Evolutionary conservation across 768 basidiomycete species (phyloP), one percentile per base, ranked within the genome.

Genomic region (Tremella fuciformis): DNA sequence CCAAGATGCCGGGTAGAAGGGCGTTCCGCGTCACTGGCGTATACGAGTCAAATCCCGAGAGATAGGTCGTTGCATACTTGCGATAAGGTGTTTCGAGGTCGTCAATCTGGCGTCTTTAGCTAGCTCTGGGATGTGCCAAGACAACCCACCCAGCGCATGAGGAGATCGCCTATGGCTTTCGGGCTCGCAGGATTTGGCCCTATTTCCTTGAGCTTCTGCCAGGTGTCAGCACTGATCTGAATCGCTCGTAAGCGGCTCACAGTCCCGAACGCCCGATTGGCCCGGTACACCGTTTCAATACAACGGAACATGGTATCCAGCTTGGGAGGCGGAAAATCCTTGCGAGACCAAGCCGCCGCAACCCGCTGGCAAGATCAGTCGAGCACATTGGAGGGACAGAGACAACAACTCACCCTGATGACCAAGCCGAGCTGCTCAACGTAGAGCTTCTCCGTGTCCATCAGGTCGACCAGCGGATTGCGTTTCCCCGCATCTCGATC

Each of bases 311-410:
- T 94, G 53, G 82, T 78, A 77, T 99, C 96, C 26, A 99, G 82
- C 64, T 89, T 87, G 8, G 84, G 84, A 15, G 96, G 96, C 16
- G 96, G 96, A 39, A 99, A 86, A 76, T 97, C 97, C 40, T 86
- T 84, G 41, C 91, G 82, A 9, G 93, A 96, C 96, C 96, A 99
- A 50, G 96, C 96, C n/a, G 87, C 86, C 9, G 96, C 96, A 3
- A 96, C 88, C 84, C 88, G 91, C 92, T 98, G 29, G 22, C 29
- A 46, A 18, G 22, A 46, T 46, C 39, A 53, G 52, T 24, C 29
- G 6, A 34, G 6, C 29, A 34, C 29, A 34, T 34, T 11, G 46
- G 22, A 44, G 21, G 18, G 7, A 40, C 26, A 37, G 51, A 13
- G 24, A 24, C n/a, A 24, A 47, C n/a, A 38, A 80, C 89, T 58